These are phyloP conservation scores for Stenogyne calaminthoides DNA, from an alignment of 305 asterid genomes.

Conservation along the genomic window DNA sequence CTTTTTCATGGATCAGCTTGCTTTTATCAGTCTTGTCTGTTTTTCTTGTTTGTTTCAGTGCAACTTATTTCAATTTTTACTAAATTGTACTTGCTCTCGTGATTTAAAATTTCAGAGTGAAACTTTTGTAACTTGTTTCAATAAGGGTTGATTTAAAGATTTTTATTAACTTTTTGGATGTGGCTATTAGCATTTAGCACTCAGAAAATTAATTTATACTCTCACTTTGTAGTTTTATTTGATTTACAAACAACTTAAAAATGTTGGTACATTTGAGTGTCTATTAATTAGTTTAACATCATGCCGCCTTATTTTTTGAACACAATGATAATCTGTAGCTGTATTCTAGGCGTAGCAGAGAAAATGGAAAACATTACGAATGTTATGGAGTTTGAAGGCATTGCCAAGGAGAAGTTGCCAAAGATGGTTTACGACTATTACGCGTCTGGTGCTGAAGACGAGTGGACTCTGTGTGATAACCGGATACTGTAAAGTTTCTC, in stretches of 20 bases:
- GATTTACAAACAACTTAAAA: too few species aligned
- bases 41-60: not conserved
- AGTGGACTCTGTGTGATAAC: slow-evolving; percentile 89
- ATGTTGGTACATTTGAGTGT: too few species aligned
- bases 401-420: slow-evolving; percentile 75
- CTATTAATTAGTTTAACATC: too few species aligned
- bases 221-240: too few species aligned
- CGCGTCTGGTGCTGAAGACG: slow-evolving; percentile 90
- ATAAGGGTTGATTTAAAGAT: not conserved
- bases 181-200: too few species aligned
- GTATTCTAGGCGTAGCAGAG: slow-evolving; percentile 4
- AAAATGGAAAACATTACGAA: slow-evolving; percentile 71
- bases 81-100: not conserved
- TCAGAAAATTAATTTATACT: too few species aligned
- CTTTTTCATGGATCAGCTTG: not conserved
- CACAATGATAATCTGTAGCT: slow-evolving; percentile 15
- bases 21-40: not conserved
- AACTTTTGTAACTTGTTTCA: not conserved
- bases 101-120: not conserved
- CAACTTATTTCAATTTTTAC: not conserved
- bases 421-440: slow-evolving; percentile 87
- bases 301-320: not conserved
- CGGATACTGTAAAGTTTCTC: slow-evolving; percentile 59
- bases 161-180: too few species aligned
- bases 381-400: slow-evolving; percentile 76